Evolutionary conservation across 2,329 filamentous ascomycete genomes (phyloP).

Genomic region (Aspergillus sp.): DNA sequence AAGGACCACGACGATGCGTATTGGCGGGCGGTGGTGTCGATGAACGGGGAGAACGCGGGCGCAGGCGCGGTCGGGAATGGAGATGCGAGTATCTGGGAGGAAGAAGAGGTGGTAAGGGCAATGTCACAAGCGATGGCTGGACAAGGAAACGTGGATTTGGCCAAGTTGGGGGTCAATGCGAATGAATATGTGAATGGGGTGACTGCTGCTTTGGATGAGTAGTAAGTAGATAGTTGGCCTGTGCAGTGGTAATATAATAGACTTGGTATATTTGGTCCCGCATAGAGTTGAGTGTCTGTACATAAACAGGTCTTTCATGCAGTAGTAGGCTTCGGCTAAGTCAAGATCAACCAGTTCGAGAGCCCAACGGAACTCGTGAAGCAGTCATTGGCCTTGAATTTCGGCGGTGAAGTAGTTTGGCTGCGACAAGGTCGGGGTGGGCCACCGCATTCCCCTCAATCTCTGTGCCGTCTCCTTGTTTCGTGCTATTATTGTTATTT

Average conservation of each 20-base stretch:
- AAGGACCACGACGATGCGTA: constrained; percentile 62
- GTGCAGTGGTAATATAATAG: neutral
- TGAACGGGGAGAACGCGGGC: constrained; percentile 53
- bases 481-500: neutral
- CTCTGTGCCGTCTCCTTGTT: neutral
- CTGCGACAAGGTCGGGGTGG: neutral
- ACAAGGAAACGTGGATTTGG: constrained; percentile 38
- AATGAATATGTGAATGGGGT: constrained; percentile 39
- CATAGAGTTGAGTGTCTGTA: neutral
- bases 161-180: constrained; percentile 36
- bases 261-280: neutral
- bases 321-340: neutral
- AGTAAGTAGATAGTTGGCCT: constrained; percentile 4
- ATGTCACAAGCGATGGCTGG: constrained; percentile 76
- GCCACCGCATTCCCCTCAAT: neutral
- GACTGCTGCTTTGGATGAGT: constrained; percentile 33
- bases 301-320: neutral
- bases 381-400: constrained; percentile 1
- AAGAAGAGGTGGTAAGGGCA: constrained; percentile 54
- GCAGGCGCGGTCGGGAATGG: constrained; percentile 46
- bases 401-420: neutral
- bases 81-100: constrained; percentile 63
- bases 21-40: constrained; percentile 54
- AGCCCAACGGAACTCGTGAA: neutral
- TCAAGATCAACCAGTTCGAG: neutral